Conservation (phyloP, 331 rosid species). For the Erythrophleum ivorense region DNA sequence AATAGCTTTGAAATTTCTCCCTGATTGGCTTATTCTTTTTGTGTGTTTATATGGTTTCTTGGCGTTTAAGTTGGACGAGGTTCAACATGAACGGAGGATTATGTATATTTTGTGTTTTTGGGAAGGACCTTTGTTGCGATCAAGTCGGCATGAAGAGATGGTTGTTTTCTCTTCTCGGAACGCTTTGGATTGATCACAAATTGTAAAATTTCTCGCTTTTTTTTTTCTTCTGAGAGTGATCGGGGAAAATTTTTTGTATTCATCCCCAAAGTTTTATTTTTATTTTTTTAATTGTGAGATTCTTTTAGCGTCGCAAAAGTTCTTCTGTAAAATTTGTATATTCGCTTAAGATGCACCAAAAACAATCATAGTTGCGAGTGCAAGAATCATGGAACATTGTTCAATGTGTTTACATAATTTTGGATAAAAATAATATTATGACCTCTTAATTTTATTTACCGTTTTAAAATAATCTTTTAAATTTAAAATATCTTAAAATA, state of each 20-base stretch:
- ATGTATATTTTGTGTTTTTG: neutral
- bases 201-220: neutral
- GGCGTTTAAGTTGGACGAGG: neutral
- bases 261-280: neutral
- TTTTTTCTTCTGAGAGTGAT: neutral
- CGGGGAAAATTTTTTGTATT: neutral
- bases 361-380: no score
- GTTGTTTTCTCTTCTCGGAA: neutral
- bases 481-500: no score
- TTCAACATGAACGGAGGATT: neutral
- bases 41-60: neutral
- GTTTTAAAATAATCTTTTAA: no score
- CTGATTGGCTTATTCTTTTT: neutral
- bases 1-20: constrained; percentile 49
- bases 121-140: neutral
- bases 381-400: neutral
- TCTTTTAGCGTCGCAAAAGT: neutral
- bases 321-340: no score
- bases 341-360: neutral
- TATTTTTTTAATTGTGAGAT: neutral
- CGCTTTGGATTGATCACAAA: constrained; percentile 4
- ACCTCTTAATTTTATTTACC: no score
- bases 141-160: neutral
- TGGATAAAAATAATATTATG: no score
- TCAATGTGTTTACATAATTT: neutral